Conservation (phyloP, 257 asterid species). For the Solanum boliviense region DNA sequence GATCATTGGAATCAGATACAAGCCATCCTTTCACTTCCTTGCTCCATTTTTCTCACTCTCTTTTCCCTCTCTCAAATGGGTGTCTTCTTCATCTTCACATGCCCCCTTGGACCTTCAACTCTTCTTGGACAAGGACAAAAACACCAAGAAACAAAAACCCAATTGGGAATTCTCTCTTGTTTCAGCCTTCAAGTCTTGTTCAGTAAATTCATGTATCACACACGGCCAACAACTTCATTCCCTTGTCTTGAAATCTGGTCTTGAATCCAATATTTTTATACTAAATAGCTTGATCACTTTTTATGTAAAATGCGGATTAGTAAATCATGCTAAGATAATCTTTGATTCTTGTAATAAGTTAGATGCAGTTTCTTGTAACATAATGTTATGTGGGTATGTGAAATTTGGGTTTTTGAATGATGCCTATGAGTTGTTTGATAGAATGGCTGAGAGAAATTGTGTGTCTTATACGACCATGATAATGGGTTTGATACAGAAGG, state of each 20-base stretch:
- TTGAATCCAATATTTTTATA: conserved; percentile 43
- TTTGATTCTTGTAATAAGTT: conserved; percentile 28
- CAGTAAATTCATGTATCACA: conserved; percentile 25
- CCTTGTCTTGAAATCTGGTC: conserved; percentile 47
- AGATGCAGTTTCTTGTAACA: conserved; percentile 64
- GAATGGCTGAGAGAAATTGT: conserved; percentile 51
- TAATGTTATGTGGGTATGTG: conserved; percentile 54
- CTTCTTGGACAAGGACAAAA: not conserved
- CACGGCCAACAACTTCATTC: conserved; percentile 60
- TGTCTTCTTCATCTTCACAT: not conserved
- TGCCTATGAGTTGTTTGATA: conserved; percentile 60
- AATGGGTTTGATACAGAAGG: conserved; percentile 57
- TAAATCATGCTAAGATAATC: conserved; percentile 38
- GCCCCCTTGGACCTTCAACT: not conserved
- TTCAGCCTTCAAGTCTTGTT: conserved; percentile 56
- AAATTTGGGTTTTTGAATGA: conserved; percentile 35
- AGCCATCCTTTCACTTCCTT: not conserved
- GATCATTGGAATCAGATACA: conserved; percentile 18
- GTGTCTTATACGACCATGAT: conserved; percentile 79
- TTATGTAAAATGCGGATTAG: conserved; percentile 52
- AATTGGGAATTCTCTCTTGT: conserved; percentile 38
- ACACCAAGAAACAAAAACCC: conserved; percentile 15
- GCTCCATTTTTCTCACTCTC: not conserved
- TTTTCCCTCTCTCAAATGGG: conserved; percentile 3
- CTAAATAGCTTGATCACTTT: conserved; percentile 76